Evolutionary conservation across 805 yeast species (phyloP), one percentile per base, ranked within the genome.

Genomic region (Yarrowia osloensis): DNA sequence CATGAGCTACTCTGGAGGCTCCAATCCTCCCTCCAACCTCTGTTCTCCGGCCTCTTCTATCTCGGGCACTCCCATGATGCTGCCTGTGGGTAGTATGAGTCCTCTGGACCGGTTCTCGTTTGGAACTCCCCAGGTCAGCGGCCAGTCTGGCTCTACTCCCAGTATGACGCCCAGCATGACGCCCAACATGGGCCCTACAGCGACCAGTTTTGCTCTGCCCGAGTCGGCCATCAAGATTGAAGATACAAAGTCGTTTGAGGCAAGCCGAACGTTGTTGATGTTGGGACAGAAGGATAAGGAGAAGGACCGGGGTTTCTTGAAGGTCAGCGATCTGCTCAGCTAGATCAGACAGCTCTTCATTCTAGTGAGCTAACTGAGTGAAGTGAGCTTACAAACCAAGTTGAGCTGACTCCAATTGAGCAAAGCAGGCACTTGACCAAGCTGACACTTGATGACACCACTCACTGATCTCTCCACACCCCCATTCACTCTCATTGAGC

Each of bases 171-270:
- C 57, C 9, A 31, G 40, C 7, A 50, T 50, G 57, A 54, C 61
- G 1, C 61, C 61, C 4, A 57, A 39, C 37, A 57, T 57, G 63
- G 49, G 49, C 13, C 49, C 63, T 15, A 39, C 49, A 1, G 49
- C 37, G 28, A 2, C 26, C 17, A 40, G 21, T 17, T 54, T 54
- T n/a, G 44, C 63, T 3, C 37, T 57, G 49, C 63, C 63, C 7
- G 63, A 57, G 37, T 22, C 49, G 2, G 63, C 63, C 28, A 57
- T 57, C 35, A 57, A 57, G 49, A 39, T 57, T 13, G 63, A 57
- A 26, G 63, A 57, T 8, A 57, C 63, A n/a, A 57, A 57, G 49
- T 57, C 63, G 37, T 57, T 57, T 57, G 63, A 57, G 49, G 66
- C 66, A 4, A 44, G 54, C 8, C n/a, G 54, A 15, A 61, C 66